Evolutionary conservation across 2,329 filamentous ascomycete genomes (phyloP).

Genomic region (Coleophoma cylindrospora): DNA sequence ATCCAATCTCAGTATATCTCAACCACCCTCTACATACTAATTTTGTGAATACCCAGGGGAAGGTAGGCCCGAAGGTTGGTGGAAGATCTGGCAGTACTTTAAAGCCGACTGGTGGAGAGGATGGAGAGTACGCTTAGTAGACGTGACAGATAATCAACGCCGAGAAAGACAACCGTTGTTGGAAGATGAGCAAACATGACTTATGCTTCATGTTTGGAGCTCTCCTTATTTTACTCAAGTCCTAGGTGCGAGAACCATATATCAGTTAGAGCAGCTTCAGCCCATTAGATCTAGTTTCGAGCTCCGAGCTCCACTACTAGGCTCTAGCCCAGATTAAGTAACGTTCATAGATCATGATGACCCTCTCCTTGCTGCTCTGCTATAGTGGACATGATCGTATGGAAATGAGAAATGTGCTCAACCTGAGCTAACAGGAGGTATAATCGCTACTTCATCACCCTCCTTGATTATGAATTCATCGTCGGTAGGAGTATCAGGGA

Average conservation of each 20-base stretch:
- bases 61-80: slow-evolving; percentile 19
- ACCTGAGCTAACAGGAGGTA: slow-evolving; percentile 83
- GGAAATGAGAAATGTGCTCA: slow-evolving; percentile 33
- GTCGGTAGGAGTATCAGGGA: slow-evolving; percentile 39
- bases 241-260: too few species aligned
- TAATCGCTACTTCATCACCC: slow-evolving; percentile 81
- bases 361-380: too few species aligned
- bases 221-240: too few species aligned
- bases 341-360: too few species aligned
- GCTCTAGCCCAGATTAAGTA: too few species aligned
- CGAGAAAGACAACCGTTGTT: neutral
- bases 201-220: too few species aligned
- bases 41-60: slow-evolving; percentile 2
- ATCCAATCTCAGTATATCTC: too few species aligned
- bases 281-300: too few species aligned
- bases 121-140: slow-evolving; percentile 11
- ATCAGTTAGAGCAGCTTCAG: too few species aligned
- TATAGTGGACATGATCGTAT: too few species aligned
- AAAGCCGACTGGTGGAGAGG: slow-evolving; percentile 11
- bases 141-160: slow-evolving; percentile 1
- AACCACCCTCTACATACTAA: too few species aligned
- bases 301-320: too few species aligned
- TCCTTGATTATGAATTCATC: slow-evolving; percentile 51
- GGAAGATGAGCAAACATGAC: neutral
- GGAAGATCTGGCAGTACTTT: slow-evolving; percentile 21